These are phyloP conservation scores for Pisolithus tinctorius DNA, from an alignment of 768 basidiomycete species.

Conservation along the genomic window DNA sequence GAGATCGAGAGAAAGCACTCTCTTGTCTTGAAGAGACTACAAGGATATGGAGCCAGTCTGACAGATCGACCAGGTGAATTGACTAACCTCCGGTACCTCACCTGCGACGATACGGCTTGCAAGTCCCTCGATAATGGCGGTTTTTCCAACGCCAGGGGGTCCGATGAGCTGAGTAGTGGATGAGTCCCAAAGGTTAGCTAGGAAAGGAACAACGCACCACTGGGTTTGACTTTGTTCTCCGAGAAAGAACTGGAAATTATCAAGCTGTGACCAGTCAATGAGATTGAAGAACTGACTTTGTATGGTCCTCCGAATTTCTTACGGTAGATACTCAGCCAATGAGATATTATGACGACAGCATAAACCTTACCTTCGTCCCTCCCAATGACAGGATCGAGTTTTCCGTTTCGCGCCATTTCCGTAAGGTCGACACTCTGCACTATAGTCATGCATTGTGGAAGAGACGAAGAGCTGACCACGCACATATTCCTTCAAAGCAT, in stretches of 20 bases:
- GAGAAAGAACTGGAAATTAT: slow-evolving; percentile 56
- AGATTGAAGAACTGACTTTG: slow-evolving; percentile 53
- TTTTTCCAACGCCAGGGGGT: slow-evolving; percentile 89
- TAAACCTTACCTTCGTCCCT: slow-evolving; percentile 61
- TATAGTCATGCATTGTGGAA: not conserved
- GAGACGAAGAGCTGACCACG: slow-evolving; percentile 24
- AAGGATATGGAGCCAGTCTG: not conserved
- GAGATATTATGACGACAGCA: not conserved
- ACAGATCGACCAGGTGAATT: not conserved
- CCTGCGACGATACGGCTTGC: slow-evolving; percentile 81
- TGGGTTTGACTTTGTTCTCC: slow-evolving; percentile 89
- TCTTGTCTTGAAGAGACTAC: slow-evolving; percentile 79
- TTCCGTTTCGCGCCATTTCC: slow-evolving; percentile 74
- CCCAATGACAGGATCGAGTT: slow-evolving; percentile 87
- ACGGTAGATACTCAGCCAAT: not conserved
- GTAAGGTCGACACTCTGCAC: slow-evolving; percentile 76
- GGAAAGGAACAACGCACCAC: slow-evolving; percentile 43
- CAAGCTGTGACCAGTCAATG: not conserved
- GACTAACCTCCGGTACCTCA: slow-evolving; percentile 80
- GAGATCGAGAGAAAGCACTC: slow-evolving; percentile 83
- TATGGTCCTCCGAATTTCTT: slow-evolving; percentile 83
- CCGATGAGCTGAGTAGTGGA: slow-evolving; percentile 53
- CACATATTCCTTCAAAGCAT: slow-evolving; percentile 77
- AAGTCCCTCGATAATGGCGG: slow-evolving; percentile 85
- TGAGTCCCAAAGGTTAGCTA: not conserved